These are phyloP conservation scores for Ophiostoma fasciatum DNA, from an alignment of 2,329 filamentous ascomycete genomes.

Conservation along the genomic window DNA sequence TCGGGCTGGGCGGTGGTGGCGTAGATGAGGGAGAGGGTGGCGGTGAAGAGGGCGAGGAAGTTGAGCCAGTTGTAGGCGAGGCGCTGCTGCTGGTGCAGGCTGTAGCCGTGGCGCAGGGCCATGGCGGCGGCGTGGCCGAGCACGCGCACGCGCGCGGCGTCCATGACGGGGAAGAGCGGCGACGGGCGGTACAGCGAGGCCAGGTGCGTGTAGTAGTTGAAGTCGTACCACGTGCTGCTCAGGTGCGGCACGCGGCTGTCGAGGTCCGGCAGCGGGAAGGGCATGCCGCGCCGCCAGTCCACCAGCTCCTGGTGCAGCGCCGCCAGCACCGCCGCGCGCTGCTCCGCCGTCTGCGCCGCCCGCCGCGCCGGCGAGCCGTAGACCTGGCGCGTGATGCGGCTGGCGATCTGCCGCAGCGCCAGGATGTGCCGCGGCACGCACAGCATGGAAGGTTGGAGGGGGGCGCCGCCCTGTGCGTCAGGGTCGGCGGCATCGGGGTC, in stretches of 20 bases:
- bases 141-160: conserved; percentile 20
- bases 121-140: conserved; percentile 25
- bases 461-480: conserved; percentile 12
- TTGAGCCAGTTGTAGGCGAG: conserved; percentile 29
- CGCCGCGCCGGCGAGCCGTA: conserved; percentile 16
- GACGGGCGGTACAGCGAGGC: conserved; percentile 30
- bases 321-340: conserved; percentile 17
- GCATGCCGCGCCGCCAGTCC: conserved; percentile 29
- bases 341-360: not conserved
- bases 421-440: conserved; percentile 28
- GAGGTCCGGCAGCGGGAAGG: conserved; percentile 26
- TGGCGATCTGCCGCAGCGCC: conserved; percentile 24
- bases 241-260: conserved; percentile 26
- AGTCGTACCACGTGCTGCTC: conserved; percentile 29
- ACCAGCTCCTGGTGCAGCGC: conserved; percentile 25
- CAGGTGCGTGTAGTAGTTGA: conserved; percentile 32
- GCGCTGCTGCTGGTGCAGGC: conserved; percentile 22
- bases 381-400: conserved; percentile 24
- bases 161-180: conserved; percentile 23
- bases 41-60: conserved; percentile 25
- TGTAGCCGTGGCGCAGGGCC: conserved; percentile 26
- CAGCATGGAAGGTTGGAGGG: conserved; percentile 21
- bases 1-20: conserved; percentile 25
- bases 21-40: conserved; percentile 27
- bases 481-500: conserved; percentile 10